These are phyloP conservation scores for Xylaria cubensis DNA, from an alignment of 495 filamentous ascomycete species.

Conservation along the genomic window DNA sequence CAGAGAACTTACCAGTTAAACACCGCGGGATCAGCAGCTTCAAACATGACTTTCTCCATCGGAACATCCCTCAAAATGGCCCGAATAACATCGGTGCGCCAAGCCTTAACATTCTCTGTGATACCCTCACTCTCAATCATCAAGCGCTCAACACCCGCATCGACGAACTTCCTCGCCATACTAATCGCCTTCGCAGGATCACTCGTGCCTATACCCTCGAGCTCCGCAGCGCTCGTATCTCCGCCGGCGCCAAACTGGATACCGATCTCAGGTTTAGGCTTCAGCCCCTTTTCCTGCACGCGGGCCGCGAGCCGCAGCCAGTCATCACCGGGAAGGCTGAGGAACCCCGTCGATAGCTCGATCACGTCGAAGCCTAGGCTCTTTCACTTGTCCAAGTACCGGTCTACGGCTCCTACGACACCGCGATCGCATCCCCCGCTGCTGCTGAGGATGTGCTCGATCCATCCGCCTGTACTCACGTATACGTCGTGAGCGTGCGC, in stretches of 20 bases:
- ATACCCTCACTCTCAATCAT: slow-evolving; percentile 71
- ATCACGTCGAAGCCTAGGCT: slow-evolving; percentile 63
- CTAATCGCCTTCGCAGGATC: slow-evolving; percentile 59
- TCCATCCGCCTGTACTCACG: slow-evolving; percentile 64
- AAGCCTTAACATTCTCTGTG: slow-evolving; percentile 63
- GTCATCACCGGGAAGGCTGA: slow-evolving; percentile 61
- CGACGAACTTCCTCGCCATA: slow-evolving; percentile 58
- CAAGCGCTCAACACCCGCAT: slow-evolving; percentile 62
- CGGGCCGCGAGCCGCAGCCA: slow-evolving; percentile 63
- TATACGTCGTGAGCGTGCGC: slow-evolving; percentile 61
- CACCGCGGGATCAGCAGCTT: slow-evolving; percentile 64
- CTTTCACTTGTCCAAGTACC: slow-evolving; percentile 60
- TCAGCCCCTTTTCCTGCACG: slow-evolving; percentile 58
- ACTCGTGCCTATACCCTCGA: slow-evolving; percentile 60
- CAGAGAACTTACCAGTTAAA: slow-evolving; percentile 60
- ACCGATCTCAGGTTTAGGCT: slow-evolving; percentile 65
- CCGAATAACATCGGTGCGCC: slow-evolving; percentile 66
- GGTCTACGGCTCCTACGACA: slow-evolving; percentile 52
- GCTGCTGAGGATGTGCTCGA: slow-evolving; percentile 61
- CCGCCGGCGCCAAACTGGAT: slow-evolving; percentile 68
- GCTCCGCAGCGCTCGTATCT: slow-evolving; percentile 56
- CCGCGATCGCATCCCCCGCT: slow-evolving; percentile 44
- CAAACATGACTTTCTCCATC: slow-evolving; percentile 65
- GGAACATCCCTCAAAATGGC: slow-evolving; percentile 61
- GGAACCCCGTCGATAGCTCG: slow-evolving; percentile 61